Conservation (phyloP, 345 rosid species). For the Melaleuca alternifolia region DNA sequence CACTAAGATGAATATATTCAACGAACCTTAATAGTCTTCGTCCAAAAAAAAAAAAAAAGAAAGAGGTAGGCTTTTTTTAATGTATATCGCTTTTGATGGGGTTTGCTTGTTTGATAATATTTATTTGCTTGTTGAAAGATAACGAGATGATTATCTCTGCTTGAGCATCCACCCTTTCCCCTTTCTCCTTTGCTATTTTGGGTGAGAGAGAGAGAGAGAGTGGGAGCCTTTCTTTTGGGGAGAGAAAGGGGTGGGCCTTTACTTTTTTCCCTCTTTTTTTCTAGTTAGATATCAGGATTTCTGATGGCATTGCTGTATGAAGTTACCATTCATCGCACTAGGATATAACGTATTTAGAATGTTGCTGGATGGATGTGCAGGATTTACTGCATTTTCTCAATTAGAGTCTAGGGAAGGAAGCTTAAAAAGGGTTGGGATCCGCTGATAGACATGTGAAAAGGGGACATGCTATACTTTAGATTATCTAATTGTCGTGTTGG, state of each 20-base stretch:
- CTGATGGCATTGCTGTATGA: neutral
- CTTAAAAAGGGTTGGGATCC: neutral
- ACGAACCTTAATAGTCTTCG: neutral
- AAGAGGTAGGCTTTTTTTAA: neutral
- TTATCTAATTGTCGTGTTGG: neutral
- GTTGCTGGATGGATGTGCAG: neutral
- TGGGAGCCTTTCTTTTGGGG: neutral
- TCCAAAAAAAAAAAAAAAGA: neutral
- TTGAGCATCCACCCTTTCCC: neutral
- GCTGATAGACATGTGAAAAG: neutral
- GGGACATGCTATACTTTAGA: neutral
- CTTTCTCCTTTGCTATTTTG: neutral
- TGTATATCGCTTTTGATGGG: neutral
- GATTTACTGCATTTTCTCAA: neutral
- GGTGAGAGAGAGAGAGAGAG: neutral
- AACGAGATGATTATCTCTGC: neutral
- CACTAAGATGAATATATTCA: neutral
- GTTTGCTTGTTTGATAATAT: neutral
- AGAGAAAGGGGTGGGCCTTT: too few relatives aligned
- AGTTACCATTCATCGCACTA: neutral
- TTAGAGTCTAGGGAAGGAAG: neutral
- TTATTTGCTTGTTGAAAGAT: neutral
- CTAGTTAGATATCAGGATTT: neutral
- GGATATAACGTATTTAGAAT: neutral
- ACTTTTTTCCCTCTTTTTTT: neutral